Evolutionary conservation across 2,329 filamentous ascomycete species (phyloP), one percentile per base, ranked within the genome.

Genomic region (Claviceps fusiformis): DNA sequence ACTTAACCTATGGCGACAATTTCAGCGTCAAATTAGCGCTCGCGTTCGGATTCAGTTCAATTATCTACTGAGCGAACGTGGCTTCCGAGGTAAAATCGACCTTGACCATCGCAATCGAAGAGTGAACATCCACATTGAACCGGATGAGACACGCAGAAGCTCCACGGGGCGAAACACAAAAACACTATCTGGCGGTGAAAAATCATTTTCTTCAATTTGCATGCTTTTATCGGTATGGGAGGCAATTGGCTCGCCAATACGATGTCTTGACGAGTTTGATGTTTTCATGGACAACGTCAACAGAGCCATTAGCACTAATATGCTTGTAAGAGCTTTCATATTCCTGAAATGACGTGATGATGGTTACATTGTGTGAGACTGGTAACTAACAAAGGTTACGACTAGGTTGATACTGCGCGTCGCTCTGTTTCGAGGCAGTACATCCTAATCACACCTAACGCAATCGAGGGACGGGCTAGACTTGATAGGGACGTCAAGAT

Each of bases 231-330:
- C 90, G 2, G 85, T 98, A 19, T 98, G 93, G 93, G 93, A 98
- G 67, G 92, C 93, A 35, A 98, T 98, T 86, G 92, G 93, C 11
- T 95, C 90, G 19, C 92, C 91, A 0, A 86, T 98, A 58, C 83
- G 93, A 54, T 98, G 93, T 65, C 76, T 98, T 54, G 93, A 98
- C 70, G 93, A 98, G 70, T 98, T 97, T 66, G 93, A 98, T 67
- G 93, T 98, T 37, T 98, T 96, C 75, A 98, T 98, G 93, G 93
- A 98, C 70, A 89, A 86, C 62, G 89, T 97, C 57, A 98, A 98
- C 70, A 83, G 93, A 58, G 89, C 87, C 55, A 87, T 95, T 62
- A 95, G 89, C 66, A 95, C 95, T 63, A 87, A 87, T 59, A 89
- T 98, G 86, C 87, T 98, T 69, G 86, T 89, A 73, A 74, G 83